phyloP scores from a whole-genome alignment of 495 filamentous ascomycete species.

The Paragyromitra xinjiangensis region DNA sequence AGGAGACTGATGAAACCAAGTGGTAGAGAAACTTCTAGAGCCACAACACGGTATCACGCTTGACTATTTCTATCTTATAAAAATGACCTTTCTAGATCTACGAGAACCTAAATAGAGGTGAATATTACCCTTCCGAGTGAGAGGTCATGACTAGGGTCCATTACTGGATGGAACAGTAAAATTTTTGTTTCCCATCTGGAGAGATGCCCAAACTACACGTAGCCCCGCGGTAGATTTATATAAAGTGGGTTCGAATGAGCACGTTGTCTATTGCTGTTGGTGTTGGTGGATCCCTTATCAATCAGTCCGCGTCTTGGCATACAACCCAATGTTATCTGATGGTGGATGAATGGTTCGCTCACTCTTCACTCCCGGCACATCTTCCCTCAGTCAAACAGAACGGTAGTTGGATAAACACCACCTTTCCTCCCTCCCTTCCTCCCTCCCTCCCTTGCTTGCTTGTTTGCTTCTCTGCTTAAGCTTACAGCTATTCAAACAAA shows the following conservation, averaged over 20 bases:
- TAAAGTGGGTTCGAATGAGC: slow-evolving; percentile 3
- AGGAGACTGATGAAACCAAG: not conserved
- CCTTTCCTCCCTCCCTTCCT: not conserved
- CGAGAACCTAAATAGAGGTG: not conserved
- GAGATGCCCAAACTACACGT: not conserved
- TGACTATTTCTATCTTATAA: not conserved
- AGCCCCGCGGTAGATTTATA: not conserved
- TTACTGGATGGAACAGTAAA: not conserved
- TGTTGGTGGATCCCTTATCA: slow-evolving; percentile 6
- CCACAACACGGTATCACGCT: not conserved
- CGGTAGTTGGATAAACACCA: not conserved
- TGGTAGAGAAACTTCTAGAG: not conserved
- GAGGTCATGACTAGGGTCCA: slow-evolving; percentile 14
- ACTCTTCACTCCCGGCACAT: not conserved
- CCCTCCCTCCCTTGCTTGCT: slow-evolving; percentile 2
- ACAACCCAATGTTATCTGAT: slow-evolving; percentile 21
- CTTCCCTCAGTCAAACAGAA: not conserved
- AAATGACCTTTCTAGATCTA: not conserved
- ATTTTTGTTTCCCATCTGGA: not conserved
- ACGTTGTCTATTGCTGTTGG: slow-evolving; percentile 3
- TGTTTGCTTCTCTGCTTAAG: not conserved
- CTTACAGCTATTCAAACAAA: slow-evolving; percentile 1
- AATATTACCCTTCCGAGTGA: slow-evolving; percentile 25
- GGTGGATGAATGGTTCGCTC: not conserved
- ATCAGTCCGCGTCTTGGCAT: slow-evolving; percentile 31